These are phyloP conservation scores for Coemansia erecta DNA, from an alignment of 192 early-diverging fungal genomes.

Conservation along the genomic window DNA sequence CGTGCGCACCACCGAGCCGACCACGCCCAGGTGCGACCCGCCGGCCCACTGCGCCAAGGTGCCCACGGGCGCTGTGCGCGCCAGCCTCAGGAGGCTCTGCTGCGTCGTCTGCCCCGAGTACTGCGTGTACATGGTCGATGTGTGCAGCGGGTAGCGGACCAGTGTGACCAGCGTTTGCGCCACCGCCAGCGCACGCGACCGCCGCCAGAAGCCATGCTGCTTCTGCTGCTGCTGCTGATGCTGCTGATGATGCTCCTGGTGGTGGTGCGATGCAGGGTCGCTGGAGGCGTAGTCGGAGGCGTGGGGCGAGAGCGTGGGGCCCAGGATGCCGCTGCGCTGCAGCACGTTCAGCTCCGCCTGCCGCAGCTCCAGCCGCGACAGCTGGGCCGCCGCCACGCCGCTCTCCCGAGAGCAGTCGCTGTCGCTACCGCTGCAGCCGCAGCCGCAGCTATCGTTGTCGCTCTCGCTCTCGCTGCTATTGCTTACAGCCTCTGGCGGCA, in stretches of 20 bases:
- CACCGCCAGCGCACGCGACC: conserved; percentile 11
- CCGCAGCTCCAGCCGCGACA: neutral
- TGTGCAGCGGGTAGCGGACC: conserved; percentile 26
- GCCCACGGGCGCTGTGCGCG: conserved; percentile 16
- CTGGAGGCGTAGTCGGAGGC: neutral
- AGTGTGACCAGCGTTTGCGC: conserved; percentile 6
- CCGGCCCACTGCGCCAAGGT: conserved; percentile 19
- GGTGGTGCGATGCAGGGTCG: too few relatives aligned
- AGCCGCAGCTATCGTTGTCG: too few relatives aligned
- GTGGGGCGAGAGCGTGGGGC: neutral
- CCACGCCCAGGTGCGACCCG: conserved; percentile 13
- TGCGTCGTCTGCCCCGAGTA: neutral
- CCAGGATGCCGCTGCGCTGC: conserved; percentile 11
- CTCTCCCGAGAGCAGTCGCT: too few relatives aligned
- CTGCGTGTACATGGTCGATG: conserved; percentile 24
- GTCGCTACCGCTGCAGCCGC: too few relatives aligned
- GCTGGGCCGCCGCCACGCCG: neutral
- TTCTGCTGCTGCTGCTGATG: neutral
- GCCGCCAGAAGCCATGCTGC: conserved; percentile 7
- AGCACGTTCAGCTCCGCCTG: conserved; percentile 23
- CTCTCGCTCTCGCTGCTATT: too few relatives aligned
- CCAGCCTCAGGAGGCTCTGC: neutral
- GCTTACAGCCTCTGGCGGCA: too few relatives aligned
- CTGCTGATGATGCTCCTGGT: too few relatives aligned
- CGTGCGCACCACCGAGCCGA: neutral